Base-by-base conservation (phyloP, 306 rosid species). In the Corylus heterophylla region DNA sequence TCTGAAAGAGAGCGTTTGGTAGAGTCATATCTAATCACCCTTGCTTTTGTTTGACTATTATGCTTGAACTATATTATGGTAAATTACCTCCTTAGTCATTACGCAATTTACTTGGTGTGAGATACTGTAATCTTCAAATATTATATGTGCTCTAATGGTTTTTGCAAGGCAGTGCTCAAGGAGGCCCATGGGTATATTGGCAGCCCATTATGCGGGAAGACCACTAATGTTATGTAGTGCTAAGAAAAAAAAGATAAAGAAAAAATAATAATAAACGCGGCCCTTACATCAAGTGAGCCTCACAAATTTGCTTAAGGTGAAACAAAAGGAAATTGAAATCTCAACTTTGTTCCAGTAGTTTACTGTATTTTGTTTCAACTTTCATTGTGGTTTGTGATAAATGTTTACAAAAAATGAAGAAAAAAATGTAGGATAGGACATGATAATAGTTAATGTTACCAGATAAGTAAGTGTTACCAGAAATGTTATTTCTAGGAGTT, bases 1-100 rank as follows among this genome's bases (percentile, higher is more conserved):
- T 91, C 92, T 0, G 99, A 96, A 90, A 91, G 99, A 82, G 94
- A 92, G 74, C 93, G 97, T 75, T 73, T 96, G 99, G 99, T 96
- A 96, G 69, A 68, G 44, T 81, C 78, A 7, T 59, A 73, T 80
- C 78, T 78, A 77, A 47, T 69, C 29, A 69, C 75, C 85, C 78
- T 76, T 77, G 78, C 56, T 74, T 71, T 71, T 61, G 76, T 78
- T 85, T 67, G 68, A 79, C 54, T 80, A 56, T 54, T 76, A 18
- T 58, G 49, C 25, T 84, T 79, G 69, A 76, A 39, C 5, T n/a
- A 10, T 49, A 18, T 42, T 9, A 67, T 67, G 72, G 31, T 35
- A 63, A 63, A 63, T 44, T 17, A 29, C 49, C 72, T 42, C 13
- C 42, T 68, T 42, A n/a, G 51, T 68, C 27, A 44, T 66, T 66